These are phyloP conservation scores for Betula pendula DNA, from an alignment of 306 rosid species.

Conservation along the genomic window DNA sequence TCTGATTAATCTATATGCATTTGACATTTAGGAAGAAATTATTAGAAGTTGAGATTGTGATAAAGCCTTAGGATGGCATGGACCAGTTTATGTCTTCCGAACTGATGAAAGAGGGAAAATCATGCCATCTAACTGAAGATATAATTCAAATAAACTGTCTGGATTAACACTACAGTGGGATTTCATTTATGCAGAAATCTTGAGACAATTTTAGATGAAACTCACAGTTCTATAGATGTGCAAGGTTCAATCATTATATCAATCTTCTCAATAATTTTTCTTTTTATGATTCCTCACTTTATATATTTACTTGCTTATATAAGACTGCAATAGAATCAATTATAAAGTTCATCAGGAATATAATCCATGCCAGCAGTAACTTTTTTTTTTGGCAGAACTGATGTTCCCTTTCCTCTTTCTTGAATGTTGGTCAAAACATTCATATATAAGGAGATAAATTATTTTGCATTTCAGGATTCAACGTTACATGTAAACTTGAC, in stretches of 20 bases:
- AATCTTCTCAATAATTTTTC: background rate
- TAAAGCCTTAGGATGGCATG: background rate
- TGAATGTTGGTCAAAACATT: no score
- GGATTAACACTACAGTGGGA: background rate
- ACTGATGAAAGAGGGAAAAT: background rate
- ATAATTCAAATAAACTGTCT: no score
- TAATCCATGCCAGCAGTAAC: background rate
- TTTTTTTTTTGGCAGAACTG: no score
- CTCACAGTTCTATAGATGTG: background rate
- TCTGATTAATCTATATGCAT: no score
- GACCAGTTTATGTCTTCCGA: background rate
- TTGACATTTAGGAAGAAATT: no score
- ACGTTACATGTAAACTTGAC: no score
- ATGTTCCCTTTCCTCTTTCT: no score
- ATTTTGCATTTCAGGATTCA: no score
- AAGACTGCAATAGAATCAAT: background rate
- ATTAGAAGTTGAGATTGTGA: no score
- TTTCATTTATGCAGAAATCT: background rate
- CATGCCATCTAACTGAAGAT: no score
- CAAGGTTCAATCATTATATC: background rate
- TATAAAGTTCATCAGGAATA: background rate
- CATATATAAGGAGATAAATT: no score
- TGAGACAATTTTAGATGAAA: background rate
- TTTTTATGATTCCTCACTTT: background rate
- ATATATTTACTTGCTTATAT: background rate